Evolutionary conservation across 2,329 filamentous ascomycete genomes (phyloP), one percentile per base, ranked within the genome.

Genomic region (Incumbomyces delicatus): DNA sequence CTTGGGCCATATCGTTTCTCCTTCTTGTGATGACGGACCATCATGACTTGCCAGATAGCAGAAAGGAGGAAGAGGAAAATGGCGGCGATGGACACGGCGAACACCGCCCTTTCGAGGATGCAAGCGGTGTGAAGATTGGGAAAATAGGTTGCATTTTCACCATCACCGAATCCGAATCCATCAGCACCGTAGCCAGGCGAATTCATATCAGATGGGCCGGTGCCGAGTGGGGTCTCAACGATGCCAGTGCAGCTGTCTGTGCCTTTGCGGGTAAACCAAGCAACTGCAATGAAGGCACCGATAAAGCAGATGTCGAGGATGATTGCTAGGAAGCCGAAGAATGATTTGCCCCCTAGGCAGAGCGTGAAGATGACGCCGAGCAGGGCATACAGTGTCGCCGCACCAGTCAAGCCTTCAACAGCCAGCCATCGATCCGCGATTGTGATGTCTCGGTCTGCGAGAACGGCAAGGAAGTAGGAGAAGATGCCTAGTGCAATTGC

Each of bases 41-140:
- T 76, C 41, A 75, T 71, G 42, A 87, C 53, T 59, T 90, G 85
- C 52, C 84, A 71, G 48, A 81, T 61, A 44, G 85, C 78, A 41
- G 85, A 86, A 59, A 86, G 60, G 57, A 87, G 61, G 73, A 90
- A 92, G 66, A 90, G 80, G 68, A 85, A 88, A 80, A 85, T 80
- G 59, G 76, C 84, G 47, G 88, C 77, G 50, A 95, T 84, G 27
- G 88, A 71, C 13, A 92, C 80, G 2, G 85, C 84, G 54, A 95
- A 81, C 50, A 73, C 77, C 37, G 82, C 87, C 41, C 81, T 86
- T 66, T 94, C 79, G 55, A 95, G 70, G 49, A 73, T 73, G 70
- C 89, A 95, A 1, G 83, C 80, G 50, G 77, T 77, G n/a, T 66
- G 64, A 37, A 75, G 66, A 22, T 61, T 68, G 8, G 54, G 56